phyloP scores from a whole-genome alignment of 169 alveolate species.

The Cryptosporidium sp. region DNA sequence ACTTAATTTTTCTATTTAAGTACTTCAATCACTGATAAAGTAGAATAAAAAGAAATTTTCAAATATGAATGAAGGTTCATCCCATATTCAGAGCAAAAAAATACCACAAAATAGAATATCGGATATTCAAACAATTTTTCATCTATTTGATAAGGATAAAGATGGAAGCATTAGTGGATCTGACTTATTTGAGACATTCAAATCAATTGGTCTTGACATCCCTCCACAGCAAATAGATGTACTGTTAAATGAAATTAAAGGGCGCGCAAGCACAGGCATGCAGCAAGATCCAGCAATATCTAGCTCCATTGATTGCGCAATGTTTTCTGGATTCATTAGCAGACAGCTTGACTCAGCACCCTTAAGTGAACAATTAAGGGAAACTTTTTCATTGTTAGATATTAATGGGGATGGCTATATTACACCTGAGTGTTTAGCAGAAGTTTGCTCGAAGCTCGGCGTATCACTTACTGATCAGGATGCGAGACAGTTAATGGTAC shows the following conservation, averaged over 20 bases:
- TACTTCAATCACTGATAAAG: not conserved
- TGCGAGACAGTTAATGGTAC: conserved; percentile 75
- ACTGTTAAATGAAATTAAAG: conserved; percentile 46
- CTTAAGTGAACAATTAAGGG: conserved; percentile 58
- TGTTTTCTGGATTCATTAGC: conserved; percentile 63
- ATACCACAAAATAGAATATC: conserved; percentile 31
- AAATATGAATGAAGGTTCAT: conserved; percentile 4
- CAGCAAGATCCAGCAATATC: conserved; percentile 50
- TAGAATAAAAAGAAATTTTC: not conserved
- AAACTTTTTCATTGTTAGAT: conserved; percentile 55
- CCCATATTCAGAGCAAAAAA: conserved; percentile 8
- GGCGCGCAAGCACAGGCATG: conserved; percentile 57
- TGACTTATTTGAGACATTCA: conserved; percentile 63
- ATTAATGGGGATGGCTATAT: conserved; percentile 45
- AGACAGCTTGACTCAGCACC: conserved; percentile 75
- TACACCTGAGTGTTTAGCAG: conserved; percentile 67
- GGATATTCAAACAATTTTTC: conserved; percentile 73
- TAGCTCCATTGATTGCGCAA: conserved; percentile 57
- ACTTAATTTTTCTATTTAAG: not conserved
- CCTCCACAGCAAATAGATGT: conserved; percentile 73
- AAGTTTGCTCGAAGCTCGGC: conserved; percentile 62
- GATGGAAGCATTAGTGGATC: conserved; percentile 72
- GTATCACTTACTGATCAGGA: conserved; percentile 69
- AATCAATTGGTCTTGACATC: conserved; percentile 56
- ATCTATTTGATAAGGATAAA: conserved; percentile 61